Evolutionary conservation across 1,284 basidiomycete species (phyloP), one percentile per base, ranked within the genome.

Genomic region (Ganoderma lingzhi): DNA sequence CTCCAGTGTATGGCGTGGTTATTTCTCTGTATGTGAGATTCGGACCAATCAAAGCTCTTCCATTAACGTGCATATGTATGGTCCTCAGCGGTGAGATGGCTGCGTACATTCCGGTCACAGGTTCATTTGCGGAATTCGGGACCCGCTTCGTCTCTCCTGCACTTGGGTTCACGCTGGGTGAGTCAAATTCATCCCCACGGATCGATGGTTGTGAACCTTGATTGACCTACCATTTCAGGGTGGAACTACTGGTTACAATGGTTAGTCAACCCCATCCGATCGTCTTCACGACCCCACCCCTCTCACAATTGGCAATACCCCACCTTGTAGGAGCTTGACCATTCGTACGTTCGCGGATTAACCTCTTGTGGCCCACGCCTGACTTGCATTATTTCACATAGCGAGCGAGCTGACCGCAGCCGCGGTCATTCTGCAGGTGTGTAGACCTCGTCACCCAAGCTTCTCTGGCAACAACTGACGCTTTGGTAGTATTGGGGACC

Each of bases 231-330:
- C 17, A 10, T 30, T 6, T 23, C 44, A 86, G 86, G 83, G 0
- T 84, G 86, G 85, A 86, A 84, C 76, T 86, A 88, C 70, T 88
- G 85, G 84, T 75, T 87, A n/a, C 85, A 86, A 74, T 87, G 87
- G 84, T 86, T 19, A 63, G 79, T 72, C 9, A 23, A 17, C 37
- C 17, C 41, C 2, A 30, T 23, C 9, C n/a, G 55, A n/a, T 65
- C 56, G 44, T 59, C 30, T 39, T 51, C 41, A 30, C 51, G 8
- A 44, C 45, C 28, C 48, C 41, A 45, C n/a, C 32, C 63, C 65
- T 39, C 68, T 66, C 56, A 71, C 42, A 4, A 6, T 28, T 42
- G 55, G 51, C 14, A 17, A 63, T 53, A 53, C 5, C 45, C 48
- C 41, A 28, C 65, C 53, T 30, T 71, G 19, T 66, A 83, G 82